phyloP scores from a whole-genome alignment of 371 early-diverging fungal genomes.

The Basidiobolus meristosporus region DNA sequence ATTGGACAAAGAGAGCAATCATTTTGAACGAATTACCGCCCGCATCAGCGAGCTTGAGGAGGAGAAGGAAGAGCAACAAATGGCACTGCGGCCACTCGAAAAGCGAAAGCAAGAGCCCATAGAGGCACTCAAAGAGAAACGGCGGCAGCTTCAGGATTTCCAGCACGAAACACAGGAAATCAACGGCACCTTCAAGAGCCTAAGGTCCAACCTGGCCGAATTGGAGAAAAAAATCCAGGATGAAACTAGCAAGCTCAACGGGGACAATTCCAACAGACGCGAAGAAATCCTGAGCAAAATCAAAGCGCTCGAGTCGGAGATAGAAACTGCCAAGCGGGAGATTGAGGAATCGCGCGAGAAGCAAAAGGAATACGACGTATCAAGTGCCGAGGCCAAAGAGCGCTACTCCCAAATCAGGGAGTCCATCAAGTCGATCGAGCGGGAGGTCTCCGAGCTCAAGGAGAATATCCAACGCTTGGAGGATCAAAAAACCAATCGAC shows the following conservation, averaged over 20 bases:
- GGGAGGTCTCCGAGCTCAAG: conserved; percentile 2
- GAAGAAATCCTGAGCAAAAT: conserved; percentile 6
- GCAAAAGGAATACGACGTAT: neutral
- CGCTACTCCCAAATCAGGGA: neutral
- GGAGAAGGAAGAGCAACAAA: conserved; percentile 1
- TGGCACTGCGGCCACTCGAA: too few species aligned
- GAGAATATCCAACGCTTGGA: conserved; percentile 14
- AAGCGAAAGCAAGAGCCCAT: too few species aligned
- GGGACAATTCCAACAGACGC: neutral
- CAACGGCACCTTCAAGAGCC: neutral
- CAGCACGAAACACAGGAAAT: conserved; percentile 3
- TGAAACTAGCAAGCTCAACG: conserved; percentile 3
- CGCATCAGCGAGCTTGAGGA: conserved; percentile 4
- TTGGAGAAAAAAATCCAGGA: conserved; percentile 10
- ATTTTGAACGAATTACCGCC: conserved; percentile 5
- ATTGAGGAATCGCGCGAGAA: conserved; percentile 5
- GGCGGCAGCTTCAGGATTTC: conserved; percentile 4
- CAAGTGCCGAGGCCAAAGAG: conserved; percentile 4
- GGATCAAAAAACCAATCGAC: conserved; percentile 30
- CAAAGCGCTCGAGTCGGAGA: conserved; percentile 5
- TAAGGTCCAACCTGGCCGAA: conserved; percentile 5
- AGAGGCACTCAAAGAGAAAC: conserved; percentile 6
- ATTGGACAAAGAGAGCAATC: conserved; percentile 8
- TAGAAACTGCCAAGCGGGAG: conserved; percentile 5
- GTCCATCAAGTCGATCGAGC: neutral